These are phyloP conservation scores for Podaxis sp. DNA, from an alignment of 768 basidiomycete species.

Conservation along the genomic window DNA sequence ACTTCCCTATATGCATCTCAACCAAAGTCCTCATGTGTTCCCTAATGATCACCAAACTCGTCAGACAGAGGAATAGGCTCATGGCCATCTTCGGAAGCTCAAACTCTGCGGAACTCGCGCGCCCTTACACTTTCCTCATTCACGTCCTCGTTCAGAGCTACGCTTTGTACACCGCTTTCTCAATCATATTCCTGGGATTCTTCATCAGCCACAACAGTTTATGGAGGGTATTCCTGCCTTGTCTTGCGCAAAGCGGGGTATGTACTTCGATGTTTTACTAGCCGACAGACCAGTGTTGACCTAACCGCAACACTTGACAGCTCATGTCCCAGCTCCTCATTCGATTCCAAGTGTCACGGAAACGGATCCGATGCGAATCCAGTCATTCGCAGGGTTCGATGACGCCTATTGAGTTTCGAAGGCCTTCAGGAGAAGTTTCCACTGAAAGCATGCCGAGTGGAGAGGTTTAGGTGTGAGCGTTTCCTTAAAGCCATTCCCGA, in stretches of 20 bases:
- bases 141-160: neutral
- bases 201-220: neutral
- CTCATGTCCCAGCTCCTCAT: neutral
- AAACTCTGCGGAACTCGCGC: neutral
- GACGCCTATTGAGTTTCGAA: neutral
- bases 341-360: neutral
- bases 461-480: no score
- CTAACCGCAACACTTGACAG: neutral
- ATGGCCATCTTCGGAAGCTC: neutral
- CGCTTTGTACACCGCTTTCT: neutral
- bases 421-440: neutral
- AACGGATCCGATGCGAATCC: neutral
- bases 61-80: neutral
- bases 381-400: neutral
- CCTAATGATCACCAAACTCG: neutral
- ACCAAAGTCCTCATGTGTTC: neutral
- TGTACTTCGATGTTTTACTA: neutral
- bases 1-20: neutral
- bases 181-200: neutral
- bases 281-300: neutral
- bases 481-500: no score
- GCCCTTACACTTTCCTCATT: neutral
- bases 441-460: neutral
- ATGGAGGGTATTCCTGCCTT: neutral
- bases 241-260: neutral